Conservation (phyloP, 495 filamentous ascomycete species). For the Patellaria atrata region DNA sequence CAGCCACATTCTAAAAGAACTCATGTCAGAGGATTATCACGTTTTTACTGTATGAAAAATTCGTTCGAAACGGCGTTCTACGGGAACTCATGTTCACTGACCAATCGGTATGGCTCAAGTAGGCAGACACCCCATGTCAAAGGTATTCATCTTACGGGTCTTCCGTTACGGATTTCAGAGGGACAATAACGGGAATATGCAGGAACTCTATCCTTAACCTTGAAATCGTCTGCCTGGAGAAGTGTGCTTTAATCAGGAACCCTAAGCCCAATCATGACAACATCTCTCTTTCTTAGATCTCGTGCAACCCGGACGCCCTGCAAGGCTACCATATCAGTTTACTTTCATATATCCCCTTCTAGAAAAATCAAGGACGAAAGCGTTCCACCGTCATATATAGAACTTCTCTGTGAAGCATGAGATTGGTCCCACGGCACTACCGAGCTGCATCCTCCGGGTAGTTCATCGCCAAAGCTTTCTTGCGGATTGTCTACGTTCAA, state of each 20-base stretch:
- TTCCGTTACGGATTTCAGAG: constrained; percentile 16
- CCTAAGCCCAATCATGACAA: constrained; percentile 6
- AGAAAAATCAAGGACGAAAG: constrained; percentile 3
- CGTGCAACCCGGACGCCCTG: constrained; percentile 7
- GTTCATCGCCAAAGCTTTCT: constrained; percentile 7
- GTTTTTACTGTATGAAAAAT: constrained; percentile 3
- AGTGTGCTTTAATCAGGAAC: constrained; percentile 6
- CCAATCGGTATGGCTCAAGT: constrained; percentile 5
- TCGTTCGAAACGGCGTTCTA: background rate
- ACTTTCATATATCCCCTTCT: constrained; percentile 8
- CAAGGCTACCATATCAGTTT: constrained; percentile 13
- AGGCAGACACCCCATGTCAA: constrained; percentile 8
- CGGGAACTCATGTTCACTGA: constrained; percentile 13
- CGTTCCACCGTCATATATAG: constrained; percentile 4
- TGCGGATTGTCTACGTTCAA: background rate
- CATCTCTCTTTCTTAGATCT: background rate
- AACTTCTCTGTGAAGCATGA: constrained; percentile 8
- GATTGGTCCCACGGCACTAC: constrained; percentile 14
- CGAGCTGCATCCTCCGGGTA: constrained; percentile 13
- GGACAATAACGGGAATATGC: constrained; percentile 18
- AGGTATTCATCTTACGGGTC: constrained; percentile 14
- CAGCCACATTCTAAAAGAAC: constrained; percentile 14
- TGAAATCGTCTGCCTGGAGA: constrained; percentile 5
- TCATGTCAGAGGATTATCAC: constrained; percentile 7
- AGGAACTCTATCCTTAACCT: constrained; percentile 15